Evolutionary conservation across 2,329 filamentous ascomycete species (phyloP), one percentile per base, ranked within the genome.

Genomic region (Talaromyces verruculosus): DNA sequence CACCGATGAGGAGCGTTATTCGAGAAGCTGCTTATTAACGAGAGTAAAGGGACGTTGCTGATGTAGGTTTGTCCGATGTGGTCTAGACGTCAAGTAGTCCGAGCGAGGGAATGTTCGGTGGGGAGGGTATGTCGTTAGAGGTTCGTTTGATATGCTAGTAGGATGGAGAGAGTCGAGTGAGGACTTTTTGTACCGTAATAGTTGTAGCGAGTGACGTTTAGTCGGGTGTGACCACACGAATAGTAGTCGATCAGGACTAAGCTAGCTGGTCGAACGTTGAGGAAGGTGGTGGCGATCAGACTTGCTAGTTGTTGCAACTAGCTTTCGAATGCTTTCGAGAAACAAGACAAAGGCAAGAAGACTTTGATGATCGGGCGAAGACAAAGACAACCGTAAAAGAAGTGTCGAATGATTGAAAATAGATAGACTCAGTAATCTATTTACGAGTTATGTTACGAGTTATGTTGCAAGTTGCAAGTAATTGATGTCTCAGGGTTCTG

Each of bases 281-380:
- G 43, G 49, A 47, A 35, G 59, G 59, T 43, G 60, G 61, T 63
- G 61, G 61, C 47, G 61, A 63, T 63, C 47, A 25, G 43, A 62
- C 45, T 19, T 37, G 13, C 28, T 47, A 55, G 30, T 22, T 55
- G 30, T 22, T 55, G 30, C 22, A 55, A 35, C 51, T 10, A n/a
- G 51, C 51, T 55, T 53, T 55, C 51, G 30, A 35, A 55, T 55
- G 51, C 28, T 55, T 55, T 55, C 51, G 15, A 55, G 28, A 35
- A 35, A 19, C 30, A 4, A 22, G 6, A 35, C 51, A 55, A 55
- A 35, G 30, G 30, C 11, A n/a, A n/a, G 1, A 22, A 35, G 30
- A 0, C 51, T 37, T 35, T 35, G n/a, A 19, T 0, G 2, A 55
- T 35, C n/a, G 10, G 7, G 37, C 51, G n/a, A 22, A 4, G 15